Base-by-base conservation (phyloP, 2,329 filamentous ascomycete species). In the Venturia oleaginea region DNA sequence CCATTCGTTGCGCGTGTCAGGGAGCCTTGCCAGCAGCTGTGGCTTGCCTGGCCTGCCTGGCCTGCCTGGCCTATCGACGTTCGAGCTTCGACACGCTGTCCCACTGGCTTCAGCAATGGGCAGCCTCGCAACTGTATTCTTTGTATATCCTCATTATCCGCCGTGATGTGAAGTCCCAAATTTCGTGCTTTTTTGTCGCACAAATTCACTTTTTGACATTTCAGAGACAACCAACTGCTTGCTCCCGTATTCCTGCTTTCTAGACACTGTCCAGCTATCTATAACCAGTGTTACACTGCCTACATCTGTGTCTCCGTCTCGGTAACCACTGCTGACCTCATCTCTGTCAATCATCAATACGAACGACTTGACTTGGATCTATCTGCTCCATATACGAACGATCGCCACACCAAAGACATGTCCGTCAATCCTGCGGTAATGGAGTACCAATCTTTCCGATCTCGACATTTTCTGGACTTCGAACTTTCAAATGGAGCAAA, bases 101-200 rank as follows among this genome's bases (percentile, higher is more conserved):
- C 51, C 51, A 19, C 51, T n/a, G 10, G 51, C 51, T 34, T 57
- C 51, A 34, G 51, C 51, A 57, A 57, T 57, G 51, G 51, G 51
- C 51, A n/a, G 51, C 51, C 51, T 34, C 19, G 27, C 51, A 57
- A 34, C 51, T 19, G 15, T 17, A 19, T 55, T 7, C 27, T 19
- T 6, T n/a, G 17, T 55, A 32, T 55, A 48, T 27, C 15, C 46
- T 51, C 46, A 30, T 15, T 13, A 27, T 22, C 22, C 46, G 22
- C 27, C 22, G 22, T 51, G n/a, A 27, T 57, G 30, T n/a, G 8
- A 11, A 10, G 2, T 34, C 30, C 30, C 30, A n/a, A 15, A n/a
- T 34, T 34, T 34, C 10, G 8, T 57, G 7, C 24, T 57, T 57
- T 34, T n/a, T n/a, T 30, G 30, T 57, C 51, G 51, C 51, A n/a